These are phyloP conservation scores for Mollisia scopiformis DNA, from an alignment of 2,329 filamentous ascomycete genomes.

Conservation along the genomic window DNA sequence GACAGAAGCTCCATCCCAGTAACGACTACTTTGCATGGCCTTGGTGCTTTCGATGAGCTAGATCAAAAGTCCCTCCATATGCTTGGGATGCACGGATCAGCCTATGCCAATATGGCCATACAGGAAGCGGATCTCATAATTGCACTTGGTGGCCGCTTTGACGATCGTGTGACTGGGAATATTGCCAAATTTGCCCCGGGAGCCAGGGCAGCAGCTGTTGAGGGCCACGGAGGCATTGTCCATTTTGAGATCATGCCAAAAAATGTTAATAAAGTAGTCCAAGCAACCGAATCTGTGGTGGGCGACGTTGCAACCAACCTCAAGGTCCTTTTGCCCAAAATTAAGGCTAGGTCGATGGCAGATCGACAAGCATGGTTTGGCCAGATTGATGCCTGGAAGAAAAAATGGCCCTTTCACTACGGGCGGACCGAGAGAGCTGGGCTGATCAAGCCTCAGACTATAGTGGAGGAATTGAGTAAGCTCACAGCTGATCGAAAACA, in stretches of 20 bases:
- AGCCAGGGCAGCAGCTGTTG: slow-evolving; percentile 80
- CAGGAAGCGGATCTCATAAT: slow-evolving; percentile 97
- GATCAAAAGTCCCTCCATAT: slow-evolving; percentile 96
- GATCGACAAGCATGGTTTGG: slow-evolving; percentile 84
- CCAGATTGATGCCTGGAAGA: slow-evolving; percentile 90
- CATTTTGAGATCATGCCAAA: slow-evolving; percentile 99
- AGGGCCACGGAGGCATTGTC: slow-evolving; percentile 89
- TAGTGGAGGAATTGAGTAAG: slow-evolving; percentile 89
- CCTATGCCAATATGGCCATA: slow-evolving; percentile 97
- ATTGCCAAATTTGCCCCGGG: slow-evolving; percentile 86
- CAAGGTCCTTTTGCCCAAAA: slow-evolving; percentile 70
- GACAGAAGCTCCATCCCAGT: slow-evolving; percentile 93
- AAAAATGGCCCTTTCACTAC: slow-evolving; percentile 82
- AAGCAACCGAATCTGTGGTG: slow-evolving; percentile 93
- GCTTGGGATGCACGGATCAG: slow-evolving; percentile 97
- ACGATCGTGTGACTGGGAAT: slow-evolving; percentile 88
- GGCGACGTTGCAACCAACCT: slow-evolving; percentile 90
- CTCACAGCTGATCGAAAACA: slow-evolving; percentile 81
- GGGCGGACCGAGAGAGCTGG: slow-evolving; percentile 77
- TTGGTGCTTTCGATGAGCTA: slow-evolving; percentile 90
- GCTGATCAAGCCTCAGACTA: slow-evolving; percentile 89
- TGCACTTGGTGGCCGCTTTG: slow-evolving; percentile 90
- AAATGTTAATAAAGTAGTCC: slow-evolving; percentile 99
- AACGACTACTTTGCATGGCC: slow-evolving; percentile 91
- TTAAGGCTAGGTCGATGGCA: slow-evolving; percentile 62